Percentiles rank a stretch among this genome's conserved stretches.
These are phyloP conservation scores for Dipodascus albidus DNA, from an alignment of 805 yeast genomes.

Conservation along the genomic window DNA sequence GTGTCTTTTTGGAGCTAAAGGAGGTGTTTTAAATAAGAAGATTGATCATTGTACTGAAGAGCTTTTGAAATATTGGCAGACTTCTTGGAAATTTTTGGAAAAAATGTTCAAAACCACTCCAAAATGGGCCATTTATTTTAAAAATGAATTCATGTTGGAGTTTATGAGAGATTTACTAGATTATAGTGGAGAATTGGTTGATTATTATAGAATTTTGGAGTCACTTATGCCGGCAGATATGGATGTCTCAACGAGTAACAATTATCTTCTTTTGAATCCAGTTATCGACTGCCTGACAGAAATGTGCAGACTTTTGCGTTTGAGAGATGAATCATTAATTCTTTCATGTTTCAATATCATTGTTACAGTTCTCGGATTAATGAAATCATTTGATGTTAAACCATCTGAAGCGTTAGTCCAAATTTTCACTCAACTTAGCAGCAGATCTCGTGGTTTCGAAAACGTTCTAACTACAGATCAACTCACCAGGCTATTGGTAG, in stretches of 20 bases:
- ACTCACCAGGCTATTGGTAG: conserved; percentile 41
- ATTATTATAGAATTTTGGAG: conserved; percentile 44
- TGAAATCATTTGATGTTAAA: conserved; percentile 28
- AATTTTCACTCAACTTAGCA: conserved; percentile 31
- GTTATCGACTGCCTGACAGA: conserved; percentile 49
- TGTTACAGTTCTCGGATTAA: conserved; percentile 17
- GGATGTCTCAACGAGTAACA: conserved; percentile 9
- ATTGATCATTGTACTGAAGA: conserved; percentile 17
- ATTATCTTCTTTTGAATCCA: conserved; percentile 25
- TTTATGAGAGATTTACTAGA: conserved; percentile 83
- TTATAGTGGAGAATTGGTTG: conserved; percentile 56
- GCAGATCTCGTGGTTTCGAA: conserved; percentile 39
- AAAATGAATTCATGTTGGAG: conserved; percentile 49
- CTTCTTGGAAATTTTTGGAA: conserved; percentile 61
- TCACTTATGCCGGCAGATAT: conserved; percentile 15
- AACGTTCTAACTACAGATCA: conserved; percentile 63
- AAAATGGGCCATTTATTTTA: conserved; percentile 61
- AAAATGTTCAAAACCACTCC: conserved; percentile 58
- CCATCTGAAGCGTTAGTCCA: conserved; percentile 44
- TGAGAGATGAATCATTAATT: conserved; percentile 68
- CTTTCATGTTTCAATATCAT: conserved; percentile 64
- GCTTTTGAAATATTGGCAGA: conserved; percentile 47
- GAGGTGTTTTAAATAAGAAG: conserved; percentile 38
- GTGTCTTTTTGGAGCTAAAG: conserved; percentile 53
- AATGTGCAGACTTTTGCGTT: conserved; percentile 69